These are phyloP conservation scores for Termitomyces sp. DNA, from an alignment of 768 basidiomycete genomes.

Conservation along the genomic window DNA sequence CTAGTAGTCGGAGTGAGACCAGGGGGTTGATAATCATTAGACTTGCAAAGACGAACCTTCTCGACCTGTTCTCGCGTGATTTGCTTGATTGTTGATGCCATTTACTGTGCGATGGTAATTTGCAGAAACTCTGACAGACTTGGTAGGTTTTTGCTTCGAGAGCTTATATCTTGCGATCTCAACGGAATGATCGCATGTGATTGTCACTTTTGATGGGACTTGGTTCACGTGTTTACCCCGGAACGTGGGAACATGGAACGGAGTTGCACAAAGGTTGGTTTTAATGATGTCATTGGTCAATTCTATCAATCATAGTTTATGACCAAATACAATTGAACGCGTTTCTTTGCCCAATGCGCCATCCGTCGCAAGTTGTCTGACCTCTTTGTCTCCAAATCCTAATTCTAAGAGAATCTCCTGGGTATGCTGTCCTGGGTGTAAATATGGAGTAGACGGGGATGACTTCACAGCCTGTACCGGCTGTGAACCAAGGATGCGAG, in stretches of 20 bases:
- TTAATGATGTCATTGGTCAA: background rate
- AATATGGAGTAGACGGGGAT: slow-evolving; percentile 9
- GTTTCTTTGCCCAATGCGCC: slow-evolving; percentile 42
- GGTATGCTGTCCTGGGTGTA: slow-evolving; percentile 51
- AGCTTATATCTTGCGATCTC: background rate
- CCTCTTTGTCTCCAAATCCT: slow-evolving; percentile 39
- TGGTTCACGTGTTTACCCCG: slow-evolving; percentile 4
- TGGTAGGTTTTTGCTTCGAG: background rate
- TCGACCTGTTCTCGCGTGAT: slow-evolving; percentile 69
- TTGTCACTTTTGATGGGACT: background rate
- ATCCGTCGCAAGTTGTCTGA: slow-evolving; percentile 31
- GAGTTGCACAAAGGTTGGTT: background rate
- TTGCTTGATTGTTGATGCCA: slow-evolving; percentile 26
- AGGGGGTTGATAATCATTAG: background rate
- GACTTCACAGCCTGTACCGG: slow-evolving; percentile 13
- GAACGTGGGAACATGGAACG: background rate
- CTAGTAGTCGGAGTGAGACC: slow-evolving; percentile 27
- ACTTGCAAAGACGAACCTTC: slow-evolving; percentile 39
- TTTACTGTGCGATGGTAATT: slow-evolving; percentile 6
- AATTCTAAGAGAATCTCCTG: slow-evolving; percentile 47
- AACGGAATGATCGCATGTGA: slow-evolving; percentile 4
- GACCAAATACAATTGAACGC: slow-evolving; percentile 12
- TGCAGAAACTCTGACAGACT: background rate
- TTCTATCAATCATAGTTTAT: slow-evolving; percentile 11
- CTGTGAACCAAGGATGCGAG: slow-evolving; percentile 31